A percentile compares a stretch with the other conserved stretches of the same genome.
These are phyloP conservation scores for Camelina hispida DNA, from an alignment of 345 rosid species.

Conservation along the genomic window DNA sequence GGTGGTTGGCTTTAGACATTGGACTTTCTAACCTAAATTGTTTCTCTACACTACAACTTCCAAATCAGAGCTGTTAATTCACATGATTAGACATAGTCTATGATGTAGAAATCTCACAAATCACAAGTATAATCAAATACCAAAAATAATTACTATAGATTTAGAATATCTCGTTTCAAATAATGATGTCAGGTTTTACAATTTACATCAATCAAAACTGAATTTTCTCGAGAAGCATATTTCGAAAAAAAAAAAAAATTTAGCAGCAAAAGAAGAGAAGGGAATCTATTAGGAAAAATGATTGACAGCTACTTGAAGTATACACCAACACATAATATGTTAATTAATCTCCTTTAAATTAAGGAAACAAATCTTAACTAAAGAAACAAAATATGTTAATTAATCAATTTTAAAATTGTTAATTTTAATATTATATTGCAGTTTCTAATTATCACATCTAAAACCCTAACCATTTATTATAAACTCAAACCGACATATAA, in stretches of 20 bases:
- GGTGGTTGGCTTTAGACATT: slow-evolving; percentile 32
- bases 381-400: too few relatives aligned
- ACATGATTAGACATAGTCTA: not conserved
- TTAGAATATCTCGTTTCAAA: slow-evolving; percentile 29
- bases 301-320: too few relatives aligned
- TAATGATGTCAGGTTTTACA: slow-evolving; percentile 39
- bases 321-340: too few relatives aligned
- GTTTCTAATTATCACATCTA: too few relatives aligned
- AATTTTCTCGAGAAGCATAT: slow-evolving; percentile 35
- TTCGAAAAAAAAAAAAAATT: slow-evolving; percentile 15
- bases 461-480: too few relatives aligned
- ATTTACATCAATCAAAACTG: slow-evolving; percentile 38
- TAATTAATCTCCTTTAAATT: too few relatives aligned
- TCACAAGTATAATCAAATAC: not conserved
- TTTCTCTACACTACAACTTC: not conserved
- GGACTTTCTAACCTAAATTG: slow-evolving; percentile 19
- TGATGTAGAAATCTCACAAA: slow-evolving; percentile 28
- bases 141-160: slow-evolving; percentile 3
- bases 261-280: slow-evolving; percentile 22
- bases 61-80: not conserved
- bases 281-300: slow-evolving; percentile 42
- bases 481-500: too few relatives aligned
- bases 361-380: too few relatives aligned
- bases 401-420: too few relatives aligned
- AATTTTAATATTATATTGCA: too few relatives aligned